Evolutionary conservation across 2,329 filamentous ascomycete species (phyloP).

Genomic region (Akanthomyces muscarius): DNA sequence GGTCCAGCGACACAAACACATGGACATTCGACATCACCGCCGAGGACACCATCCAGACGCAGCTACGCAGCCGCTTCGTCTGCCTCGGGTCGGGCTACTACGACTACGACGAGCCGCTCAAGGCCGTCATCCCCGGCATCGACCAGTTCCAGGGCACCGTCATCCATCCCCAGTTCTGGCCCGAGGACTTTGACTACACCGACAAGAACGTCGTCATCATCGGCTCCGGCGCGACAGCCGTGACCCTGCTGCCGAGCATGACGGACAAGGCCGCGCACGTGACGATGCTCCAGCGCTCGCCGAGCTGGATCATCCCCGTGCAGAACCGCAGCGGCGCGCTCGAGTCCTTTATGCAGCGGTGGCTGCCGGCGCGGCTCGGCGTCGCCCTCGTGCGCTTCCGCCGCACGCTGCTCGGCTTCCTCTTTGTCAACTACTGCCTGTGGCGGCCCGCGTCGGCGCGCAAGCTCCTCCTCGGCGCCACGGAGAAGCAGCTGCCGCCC

Average conservation of each 20-base stretch:
- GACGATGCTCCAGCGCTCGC: constrained; percentile 68
- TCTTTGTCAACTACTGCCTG: constrained; percentile 22
- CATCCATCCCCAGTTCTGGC: constrained; percentile 73
- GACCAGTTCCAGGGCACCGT: constrained; percentile 37
- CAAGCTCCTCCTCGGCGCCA: constrained; percentile 24
- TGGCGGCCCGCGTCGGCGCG: constrained; percentile 7
- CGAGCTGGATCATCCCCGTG: constrained; percentile 52
- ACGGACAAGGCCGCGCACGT: constrained; percentile 54
- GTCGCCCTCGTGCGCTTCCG: constrained; percentile 47
- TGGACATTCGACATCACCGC: not conserved
- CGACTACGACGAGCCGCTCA: constrained; percentile 58
- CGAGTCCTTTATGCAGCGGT: constrained; percentile 28
- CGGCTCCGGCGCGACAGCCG: constrained; percentile 63
- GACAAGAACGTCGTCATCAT: constrained; percentile 63
- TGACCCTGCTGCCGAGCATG: constrained; percentile 61
- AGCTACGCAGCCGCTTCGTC: constrained; percentile 45
- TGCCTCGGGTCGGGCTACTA: constrained; percentile 61
- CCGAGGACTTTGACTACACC: constrained; percentile 59
- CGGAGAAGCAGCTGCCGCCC: constrained; percentile 43
- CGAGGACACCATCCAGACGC: constrained; percentile 24
- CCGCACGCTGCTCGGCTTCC: constrained; percentile 42
- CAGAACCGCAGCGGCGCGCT: constrained; percentile 32
- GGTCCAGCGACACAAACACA: constrained; percentile 20
- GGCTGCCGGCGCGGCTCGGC: constrained; percentile 42
- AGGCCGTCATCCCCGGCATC: constrained; percentile 44